These are phyloP conservation scores for Cicer arietinum DNA, from an alignment of 306 rosid genomes.

Conservation along the genomic window DNA sequence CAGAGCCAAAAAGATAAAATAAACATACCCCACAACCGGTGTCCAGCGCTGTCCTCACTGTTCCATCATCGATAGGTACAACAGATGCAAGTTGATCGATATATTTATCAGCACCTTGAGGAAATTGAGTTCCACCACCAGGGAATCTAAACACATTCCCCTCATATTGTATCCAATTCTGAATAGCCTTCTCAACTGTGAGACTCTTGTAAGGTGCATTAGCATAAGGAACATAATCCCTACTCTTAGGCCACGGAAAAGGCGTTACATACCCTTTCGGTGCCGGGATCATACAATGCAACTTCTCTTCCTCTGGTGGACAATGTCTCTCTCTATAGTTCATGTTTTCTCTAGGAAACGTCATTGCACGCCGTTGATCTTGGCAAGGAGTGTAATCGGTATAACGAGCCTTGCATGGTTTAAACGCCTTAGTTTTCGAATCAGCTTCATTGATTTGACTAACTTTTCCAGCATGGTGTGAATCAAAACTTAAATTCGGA, in stretches of 20 bases:
- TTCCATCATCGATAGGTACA: constrained; percentile 74
- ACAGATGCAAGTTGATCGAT: constrained; percentile 84
- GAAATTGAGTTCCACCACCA: constrained; percentile 91
- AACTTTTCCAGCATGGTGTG: constrained; percentile 53
- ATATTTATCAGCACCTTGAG: constrained; percentile 91
- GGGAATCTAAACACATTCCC: constrained; percentile 85
- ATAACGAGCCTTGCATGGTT: constrained; percentile 61
- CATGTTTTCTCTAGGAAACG: constrained; percentile 82
- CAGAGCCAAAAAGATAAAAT: background rate
- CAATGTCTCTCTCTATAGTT: constrained; percentile 86
- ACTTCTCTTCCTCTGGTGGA: constrained; percentile 71
- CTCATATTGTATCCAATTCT: constrained; percentile 92
- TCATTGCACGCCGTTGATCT: constrained; percentile 86
- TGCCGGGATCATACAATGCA: constrained; percentile 82
- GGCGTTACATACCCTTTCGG: constrained; percentile 91
- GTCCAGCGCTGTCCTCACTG: constrained; percentile 85
- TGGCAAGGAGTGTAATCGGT: constrained; percentile 92
- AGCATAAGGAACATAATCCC: constrained; percentile 85
- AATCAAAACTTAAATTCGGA: constrained; percentile 62
- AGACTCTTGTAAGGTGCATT: constrained; percentile 93
- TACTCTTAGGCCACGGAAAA: constrained; percentile 92
- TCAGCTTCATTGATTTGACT: constrained; percentile 46
- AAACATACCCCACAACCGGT: constrained; percentile 90
- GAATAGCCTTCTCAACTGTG: constrained; percentile 92
- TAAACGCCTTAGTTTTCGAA: constrained; percentile 50